Percentiles rank a stretch among this genome's conserved stretches.
Conservation (phyloP, 2,329 filamentous ascomycete genomes). For the Passalora sequoiae region DNA sequence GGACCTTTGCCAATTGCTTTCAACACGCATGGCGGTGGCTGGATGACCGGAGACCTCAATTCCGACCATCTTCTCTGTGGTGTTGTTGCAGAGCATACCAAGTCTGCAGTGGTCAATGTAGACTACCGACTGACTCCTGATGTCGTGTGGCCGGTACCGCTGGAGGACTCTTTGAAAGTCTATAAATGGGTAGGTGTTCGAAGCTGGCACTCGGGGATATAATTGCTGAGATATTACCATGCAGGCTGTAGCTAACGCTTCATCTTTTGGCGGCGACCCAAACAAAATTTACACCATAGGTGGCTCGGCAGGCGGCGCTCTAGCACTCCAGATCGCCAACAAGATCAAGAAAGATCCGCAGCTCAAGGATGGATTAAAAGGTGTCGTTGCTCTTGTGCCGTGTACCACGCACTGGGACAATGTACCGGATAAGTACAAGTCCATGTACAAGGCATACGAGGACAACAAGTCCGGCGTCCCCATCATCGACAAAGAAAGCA, state of each 20-base stretch:
- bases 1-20: conserved; percentile 19
- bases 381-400: conserved; percentile 34
- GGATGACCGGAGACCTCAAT: conserved; percentile 24
- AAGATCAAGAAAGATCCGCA: conserved; percentile 34
- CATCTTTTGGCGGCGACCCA: conserved; percentile 19
- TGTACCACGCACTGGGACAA: conserved; percentile 33
- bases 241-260: conserved; percentile 23
- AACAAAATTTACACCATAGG: conserved; percentile 24
- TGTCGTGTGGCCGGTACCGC: conserved; percentile 40
- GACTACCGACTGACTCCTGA: conserved; percentile 45
- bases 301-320: conserved; percentile 28
- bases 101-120: conserved; percentile 34
- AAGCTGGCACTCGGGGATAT: no score
- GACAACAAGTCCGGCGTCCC: conserved; percentile 21
- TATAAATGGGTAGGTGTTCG: conserved; percentile 39
- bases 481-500: conserved; percentile 23
- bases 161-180: conserved; percentile 37
- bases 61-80: conserved; percentile 23
- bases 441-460: conserved; percentile 18
- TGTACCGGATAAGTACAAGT: conserved; percentile 24
- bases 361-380: conserved; percentile 29
- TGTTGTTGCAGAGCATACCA: conserved; percentile 21
- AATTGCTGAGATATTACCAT: background rate
- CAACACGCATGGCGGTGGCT: conserved; percentile 26
- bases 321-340: conserved; percentile 23